A percentile compares a stretch with the other conserved stretches of the same genome.
Evolutionary conservation across 75 land plant species (phyloP).

Genomic region (Pinus albicaulis): DNA sequence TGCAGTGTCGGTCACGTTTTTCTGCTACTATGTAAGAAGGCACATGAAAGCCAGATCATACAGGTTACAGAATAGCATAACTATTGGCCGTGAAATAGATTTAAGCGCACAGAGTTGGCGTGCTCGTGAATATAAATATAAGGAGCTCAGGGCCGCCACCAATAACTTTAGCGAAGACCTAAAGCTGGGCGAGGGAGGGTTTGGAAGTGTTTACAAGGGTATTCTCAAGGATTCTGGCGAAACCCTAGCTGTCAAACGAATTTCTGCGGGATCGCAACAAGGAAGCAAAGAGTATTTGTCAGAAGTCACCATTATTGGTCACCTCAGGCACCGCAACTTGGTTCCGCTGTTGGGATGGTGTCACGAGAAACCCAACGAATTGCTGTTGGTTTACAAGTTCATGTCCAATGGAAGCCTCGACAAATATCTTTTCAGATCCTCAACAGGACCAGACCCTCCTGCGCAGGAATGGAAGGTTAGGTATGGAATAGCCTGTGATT

Average conservation of each 20-base stretch:
- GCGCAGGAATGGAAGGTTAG: slow-evolving; percentile 1
- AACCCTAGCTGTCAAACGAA: slow-evolving; percentile 15
- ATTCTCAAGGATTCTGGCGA: neutral
- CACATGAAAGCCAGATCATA: neutral
- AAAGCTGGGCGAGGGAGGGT: slow-evolving; percentile 18
- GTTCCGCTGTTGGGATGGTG: slow-evolving; percentile 36
- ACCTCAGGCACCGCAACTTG: slow-evolving; percentile 40
- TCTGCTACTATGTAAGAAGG: too few species aligned
- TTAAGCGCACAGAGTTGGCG: neutral
- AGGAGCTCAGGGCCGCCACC: slow-evolving; percentile 13
- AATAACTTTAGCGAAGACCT: slow-evolving; percentile 10
- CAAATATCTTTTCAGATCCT: neutral
- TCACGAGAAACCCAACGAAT: neutral
- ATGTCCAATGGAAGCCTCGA: slow-evolving; percentile 16
- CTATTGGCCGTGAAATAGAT: neutral
- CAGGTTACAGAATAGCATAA: neutral
- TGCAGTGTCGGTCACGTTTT: neutral
- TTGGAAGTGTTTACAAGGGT: slow-evolving; percentile 28
- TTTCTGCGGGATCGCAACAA: slow-evolving; percentile 8
- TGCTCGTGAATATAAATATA: slow-evolving; percentile 28
- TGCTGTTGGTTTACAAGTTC: slow-evolving; percentile 12
- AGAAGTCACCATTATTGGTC: slow-evolving; percentile 26
- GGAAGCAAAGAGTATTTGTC: slow-evolving; percentile 33
- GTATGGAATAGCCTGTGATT: neutral
- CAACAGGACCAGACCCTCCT: neutral